These are phyloP conservation scores for Ogataea allantospora DNA, from an alignment of 805 yeast species.

Conservation along the genomic window DNA sequence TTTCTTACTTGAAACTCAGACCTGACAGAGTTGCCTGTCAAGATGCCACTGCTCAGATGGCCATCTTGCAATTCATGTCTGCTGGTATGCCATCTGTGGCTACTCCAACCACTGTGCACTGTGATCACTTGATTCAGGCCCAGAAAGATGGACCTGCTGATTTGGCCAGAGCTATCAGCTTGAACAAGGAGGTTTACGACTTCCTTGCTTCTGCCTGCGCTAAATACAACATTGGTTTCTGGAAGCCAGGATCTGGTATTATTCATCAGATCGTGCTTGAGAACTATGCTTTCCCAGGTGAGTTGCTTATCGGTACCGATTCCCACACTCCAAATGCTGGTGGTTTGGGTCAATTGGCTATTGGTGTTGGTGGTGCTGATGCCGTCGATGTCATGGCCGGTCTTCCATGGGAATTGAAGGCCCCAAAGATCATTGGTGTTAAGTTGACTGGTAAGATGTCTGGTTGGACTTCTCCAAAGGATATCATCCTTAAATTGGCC, in stretches of 20 bases:
- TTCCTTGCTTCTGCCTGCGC: conserved; percentile 90
- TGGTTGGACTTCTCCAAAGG: conserved; percentile 98
- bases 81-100: conserved; percentile 85
- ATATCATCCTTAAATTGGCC: conserved; percentile 87
- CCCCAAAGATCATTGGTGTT: conserved; percentile 94
- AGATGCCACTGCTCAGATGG: conserved; percentile 99
- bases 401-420: conserved; percentile 96
- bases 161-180: conserved; percentile 72
- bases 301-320: conserved; percentile 96
- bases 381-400: conserved; percentile 96
- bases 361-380: conserved; percentile 99
- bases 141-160: conserved; percentile 88
- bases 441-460: conserved; percentile 86
- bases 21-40: conserved; percentile 99
- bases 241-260: conserved; percentile 99
- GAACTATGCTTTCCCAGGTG: conserved; percentile 95
- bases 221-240: conserved; percentile 94
- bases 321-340: conserved; percentile 99
- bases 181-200: conserved; percentile 94
- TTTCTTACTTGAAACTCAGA: conserved; percentile 83
- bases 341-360: conserved; percentile 97
- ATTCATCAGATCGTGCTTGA: conserved; percentile 97
- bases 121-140: conserved; percentile 98
- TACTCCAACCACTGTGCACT: conserved; percentile 94
- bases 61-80: conserved; percentile 97